A percentile compares a stretch with the other conserved stretches of the same genome.
These are phyloP conservation scores for Claviceps sp. DNA, from an alignment of 2,329 filamentous ascomycete genomes.

Conservation along the genomic window DNA sequence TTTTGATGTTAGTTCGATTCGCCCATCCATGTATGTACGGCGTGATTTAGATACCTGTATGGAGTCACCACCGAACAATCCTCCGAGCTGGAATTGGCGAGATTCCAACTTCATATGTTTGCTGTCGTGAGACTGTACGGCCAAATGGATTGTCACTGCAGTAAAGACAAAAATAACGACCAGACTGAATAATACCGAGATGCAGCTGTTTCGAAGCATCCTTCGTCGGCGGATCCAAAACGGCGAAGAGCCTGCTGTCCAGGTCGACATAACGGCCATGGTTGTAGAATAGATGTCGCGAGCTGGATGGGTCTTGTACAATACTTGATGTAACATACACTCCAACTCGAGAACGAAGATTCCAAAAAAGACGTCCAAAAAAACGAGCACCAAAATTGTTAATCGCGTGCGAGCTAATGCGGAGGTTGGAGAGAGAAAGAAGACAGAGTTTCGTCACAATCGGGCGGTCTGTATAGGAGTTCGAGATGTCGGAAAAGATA, in stretches of 20 bases:
- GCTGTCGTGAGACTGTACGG: background rate
- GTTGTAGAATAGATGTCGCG: background rate
- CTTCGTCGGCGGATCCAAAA: background rate
- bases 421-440: background rate
- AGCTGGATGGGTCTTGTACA: background rate
- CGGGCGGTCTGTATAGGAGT: background rate
- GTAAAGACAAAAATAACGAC: constrained; percentile 5
- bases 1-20: background rate
- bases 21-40: background rate
- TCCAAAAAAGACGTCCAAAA: constrained; percentile 6
- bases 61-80: constrained; percentile 7
- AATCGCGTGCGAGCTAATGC: background rate
- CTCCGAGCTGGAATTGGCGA: constrained; percentile 15
- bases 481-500: background rate
- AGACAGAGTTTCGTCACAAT: background rate
- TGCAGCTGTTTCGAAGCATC: background rate
- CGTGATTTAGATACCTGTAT: constrained; percentile 6
- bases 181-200: background rate
- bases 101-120: constrained; percentile 3
- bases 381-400: constrained; percentile 1
- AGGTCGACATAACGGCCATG: background rate
- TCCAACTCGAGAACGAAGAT: constrained; percentile 14
- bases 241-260: background rate
- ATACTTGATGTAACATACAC: constrained; percentile 10
- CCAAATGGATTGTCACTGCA: constrained; percentile 3